Base-by-base conservation (phyloP, 495 filamentous ascomycete species). In the Penicillium diatomitis region DNA sequence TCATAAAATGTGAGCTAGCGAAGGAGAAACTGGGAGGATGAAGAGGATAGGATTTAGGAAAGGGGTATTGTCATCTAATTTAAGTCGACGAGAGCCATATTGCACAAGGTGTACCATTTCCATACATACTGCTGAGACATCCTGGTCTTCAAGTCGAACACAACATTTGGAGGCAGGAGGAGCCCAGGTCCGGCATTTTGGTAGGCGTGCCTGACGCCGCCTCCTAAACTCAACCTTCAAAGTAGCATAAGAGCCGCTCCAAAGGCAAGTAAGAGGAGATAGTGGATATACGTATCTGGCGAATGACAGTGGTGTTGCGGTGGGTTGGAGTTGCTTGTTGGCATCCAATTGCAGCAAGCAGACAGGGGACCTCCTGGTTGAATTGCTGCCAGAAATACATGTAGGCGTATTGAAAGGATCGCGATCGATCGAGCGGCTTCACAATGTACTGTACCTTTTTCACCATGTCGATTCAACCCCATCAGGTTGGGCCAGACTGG, bases 161-260 rank as follows among this genome's bases (percentile, higher is more conserved):
- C 49, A 55, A 44, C 50, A 61, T 44, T 47, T 51, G 39, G 20
- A 20, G 20, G 34, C 10, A 33, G 51, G 41, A 32, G 52, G 30
- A 51, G 11, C 44, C 50, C 36, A 48, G 52, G 30, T 42, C 38
- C 29, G 41, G 31, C 8, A 47, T 39, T 46, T 48, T 51, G 51
- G 48, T 52, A 51, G 40, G 46, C 47, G 50, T 61, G 58, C 60
- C 57, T 61, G 57, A 63, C 49, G 50, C 50, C 52, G 41, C 33
- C 35, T 49, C 46, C 50, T 47, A 43, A 41, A 57, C 36, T 50
- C 46, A 45, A 50, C 41, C 36, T 39, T 46, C 28, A 40, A 56
- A 57, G 52, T 63, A 57, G 60, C 55, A 49, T 49, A 46, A 54
- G 60, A 63, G 60, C 60, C 60, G 60, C 57, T 54, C 55, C 49